These are phyloP conservation scores for Lenwebbia sp. DNA, from an alignment of 345 rosid genomes.

Conservation along the genomic window DNA sequence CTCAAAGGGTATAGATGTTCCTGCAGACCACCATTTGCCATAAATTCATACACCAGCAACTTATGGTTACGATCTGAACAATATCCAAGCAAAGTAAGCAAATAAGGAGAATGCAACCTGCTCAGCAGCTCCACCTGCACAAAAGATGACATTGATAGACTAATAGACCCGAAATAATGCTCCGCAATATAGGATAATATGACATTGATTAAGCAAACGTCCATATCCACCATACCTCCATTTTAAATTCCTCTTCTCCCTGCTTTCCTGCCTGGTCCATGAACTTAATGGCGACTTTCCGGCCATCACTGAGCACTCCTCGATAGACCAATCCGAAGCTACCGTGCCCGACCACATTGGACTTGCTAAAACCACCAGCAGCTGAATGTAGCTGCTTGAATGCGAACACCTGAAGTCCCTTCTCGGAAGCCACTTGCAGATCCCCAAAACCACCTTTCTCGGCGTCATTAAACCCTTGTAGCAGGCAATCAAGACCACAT, in stretches of 20 bases:
- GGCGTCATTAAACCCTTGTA: conserved; percentile 38
- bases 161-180: background rate
- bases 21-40: conserved; percentile 81
- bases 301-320: conserved; percentile 57
- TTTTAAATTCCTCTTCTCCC: conserved; percentile 84
- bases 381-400: conserved; percentile 86
- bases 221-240: conserved; percentile 46
- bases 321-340: conserved; percentile 69
- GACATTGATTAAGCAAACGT: background rate
- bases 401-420: conserved; percentile 58
- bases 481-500: background rate
- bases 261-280: conserved; percentile 89
- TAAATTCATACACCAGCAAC: conserved; percentile 73
- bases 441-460: conserved; percentile 29
- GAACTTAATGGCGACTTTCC: conserved; percentile 66
- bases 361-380: conserved; percentile 80
- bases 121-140: conserved; percentile 71
- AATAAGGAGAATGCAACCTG: conserved; percentile 59
- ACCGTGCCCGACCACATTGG: conserved; percentile 87
- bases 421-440: conserved; percentile 27
- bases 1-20: conserved; percentile 67
- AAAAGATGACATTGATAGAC: background rate
- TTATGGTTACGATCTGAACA: conserved; percentile 54
- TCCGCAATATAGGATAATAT: background rate
- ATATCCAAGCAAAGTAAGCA: conserved; percentile 74